Evolutionary conservation across 257 asterid species (phyloP).

Genomic region (Echium plantagineum): DNA sequence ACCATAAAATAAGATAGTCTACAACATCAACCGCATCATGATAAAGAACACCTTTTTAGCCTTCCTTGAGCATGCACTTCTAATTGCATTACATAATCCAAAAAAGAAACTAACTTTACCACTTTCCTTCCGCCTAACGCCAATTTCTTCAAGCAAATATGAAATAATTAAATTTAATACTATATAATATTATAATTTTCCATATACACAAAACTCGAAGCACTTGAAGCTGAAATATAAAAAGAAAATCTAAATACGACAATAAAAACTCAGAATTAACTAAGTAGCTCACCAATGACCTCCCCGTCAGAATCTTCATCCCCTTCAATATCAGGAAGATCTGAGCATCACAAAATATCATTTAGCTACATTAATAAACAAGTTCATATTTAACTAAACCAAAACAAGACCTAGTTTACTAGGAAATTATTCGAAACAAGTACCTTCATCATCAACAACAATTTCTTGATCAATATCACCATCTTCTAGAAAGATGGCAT

Average conservation of each 20-base stretch:
- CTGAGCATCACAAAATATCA: conserved; percentile 24
- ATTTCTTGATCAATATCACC: conserved; percentile 52
- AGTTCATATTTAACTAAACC: background rate
- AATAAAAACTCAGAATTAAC: background rate
- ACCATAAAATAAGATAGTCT: too few relatives aligned
- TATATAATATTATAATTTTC: too few relatives aligned
- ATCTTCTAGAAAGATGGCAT: conserved; percentile 48
- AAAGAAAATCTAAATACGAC: background rate
- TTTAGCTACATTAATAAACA: background rate
- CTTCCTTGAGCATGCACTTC: too few relatives aligned
- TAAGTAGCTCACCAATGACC: conserved; percentile 11
- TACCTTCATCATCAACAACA: conserved; percentile 75
- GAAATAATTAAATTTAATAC: too few relatives aligned
- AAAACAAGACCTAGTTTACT: too few relatives aligned
- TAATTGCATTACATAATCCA: too few relatives aligned
- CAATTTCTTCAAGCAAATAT: too few relatives aligned
- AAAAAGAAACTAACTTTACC: too few relatives aligned
- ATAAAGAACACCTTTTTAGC: too few relatives aligned
- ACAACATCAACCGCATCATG: too few relatives aligned
- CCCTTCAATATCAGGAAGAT: conserved; percentile 73
- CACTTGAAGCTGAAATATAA: background rate
- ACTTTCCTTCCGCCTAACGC: too few relatives aligned
- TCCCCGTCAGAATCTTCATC: conserved; percentile 56
- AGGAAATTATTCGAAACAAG: background rate
- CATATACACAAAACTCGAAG: background rate